phyloP scores from a whole-genome alignment of 352 stramenopile species.

The Phytophthora crassamura region DNA sequence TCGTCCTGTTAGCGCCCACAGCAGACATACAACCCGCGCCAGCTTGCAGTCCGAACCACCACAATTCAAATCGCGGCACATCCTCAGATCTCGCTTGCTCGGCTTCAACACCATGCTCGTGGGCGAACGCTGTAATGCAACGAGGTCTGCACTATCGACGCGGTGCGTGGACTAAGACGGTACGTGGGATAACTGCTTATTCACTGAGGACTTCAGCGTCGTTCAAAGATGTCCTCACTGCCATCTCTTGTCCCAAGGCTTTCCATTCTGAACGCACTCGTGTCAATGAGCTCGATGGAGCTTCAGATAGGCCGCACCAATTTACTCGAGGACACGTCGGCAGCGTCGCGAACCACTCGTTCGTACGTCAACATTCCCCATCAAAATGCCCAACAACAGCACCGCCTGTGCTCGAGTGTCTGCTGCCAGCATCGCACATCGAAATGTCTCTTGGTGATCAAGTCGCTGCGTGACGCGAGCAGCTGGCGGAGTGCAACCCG shows the following conservation, averaged over 20 bases:
- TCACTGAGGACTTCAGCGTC: conserved; percentile 2
- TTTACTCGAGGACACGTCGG: too few species aligned
- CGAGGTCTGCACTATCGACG: conserved; percentile 20
- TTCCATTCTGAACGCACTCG: conserved; percentile 35
- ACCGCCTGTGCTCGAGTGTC: conserved; percentile 11
- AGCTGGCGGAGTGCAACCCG: conserved; percentile 15
- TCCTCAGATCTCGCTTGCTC: conserved; percentile 3
- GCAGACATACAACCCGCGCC: too few species aligned
- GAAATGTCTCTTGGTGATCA: conserved; percentile 18
- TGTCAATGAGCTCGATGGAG: conserved; percentile 35
- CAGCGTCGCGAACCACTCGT: conserved; percentile 1
- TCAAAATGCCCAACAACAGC: conserved; percentile 12
- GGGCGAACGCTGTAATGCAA: conserved; percentile 6
- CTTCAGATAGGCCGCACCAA: neutral
- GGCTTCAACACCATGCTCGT: conserved; percentile 3
- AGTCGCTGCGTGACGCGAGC: conserved; percentile 3
- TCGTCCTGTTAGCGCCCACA: too few species aligned
- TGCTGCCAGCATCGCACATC: conserved; percentile 10
- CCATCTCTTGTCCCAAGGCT: conserved; percentile 15
- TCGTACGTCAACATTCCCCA: neutral
- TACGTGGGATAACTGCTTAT: conserved; percentile 5
- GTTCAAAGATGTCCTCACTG: conserved; percentile 27
- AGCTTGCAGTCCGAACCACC: neutral
- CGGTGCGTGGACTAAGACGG: conserved; percentile 30
- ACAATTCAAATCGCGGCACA: conserved; percentile 15